Evolutionary conservation across 1,284 basidiomycete genomes (phyloP).

Genomic region (Exobasidium cylindrosporum): DNA sequence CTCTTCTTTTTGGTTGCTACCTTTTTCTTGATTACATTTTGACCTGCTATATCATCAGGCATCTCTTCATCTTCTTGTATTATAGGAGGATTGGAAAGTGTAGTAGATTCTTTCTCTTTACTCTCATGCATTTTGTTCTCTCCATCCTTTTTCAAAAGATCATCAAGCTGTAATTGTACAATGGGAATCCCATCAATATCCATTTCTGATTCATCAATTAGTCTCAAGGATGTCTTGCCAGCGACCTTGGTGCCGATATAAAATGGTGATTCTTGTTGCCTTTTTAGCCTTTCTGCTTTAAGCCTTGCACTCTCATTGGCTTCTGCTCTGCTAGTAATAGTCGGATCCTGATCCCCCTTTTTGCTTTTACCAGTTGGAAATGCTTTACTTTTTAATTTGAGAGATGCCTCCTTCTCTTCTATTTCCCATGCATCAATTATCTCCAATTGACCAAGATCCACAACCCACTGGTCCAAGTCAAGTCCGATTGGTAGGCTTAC

Average conservation of each 20-base stretch:
- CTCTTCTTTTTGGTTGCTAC: constrained; percentile 12
- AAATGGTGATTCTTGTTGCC: not conserved
- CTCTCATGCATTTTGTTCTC: too few species aligned
- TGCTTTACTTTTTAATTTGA: not conserved
- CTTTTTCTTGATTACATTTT: constrained; percentile 5
- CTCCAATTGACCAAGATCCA: constrained; percentile 18
- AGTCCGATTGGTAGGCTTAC: constrained; percentile 79
- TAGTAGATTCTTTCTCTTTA: not conserved
- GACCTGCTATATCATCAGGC: constrained; percentile 1
- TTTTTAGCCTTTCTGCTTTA: constrained; percentile 13
- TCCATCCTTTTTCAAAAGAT: constrained; percentile 16
- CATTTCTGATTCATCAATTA: not conserved
- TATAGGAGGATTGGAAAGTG: not conserved
- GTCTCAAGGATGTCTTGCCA: not conserved
- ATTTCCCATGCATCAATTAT: constrained; percentile 14
- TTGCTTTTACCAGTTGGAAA: too few species aligned
- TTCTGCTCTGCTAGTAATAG: not conserved
- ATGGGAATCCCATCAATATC: constrained; percentile 47
- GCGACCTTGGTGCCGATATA: not conserved
- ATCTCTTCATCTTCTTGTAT: constrained; percentile 15
- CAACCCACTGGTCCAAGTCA: constrained; percentile 77
- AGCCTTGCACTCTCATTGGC: not conserved
- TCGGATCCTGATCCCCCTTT: too few species aligned
- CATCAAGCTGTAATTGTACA: constrained; percentile 35
- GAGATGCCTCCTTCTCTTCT: not conserved